phyloP scores from a whole-genome alignment of 1,139 yeast species.

The Geotrichum candidum region DNA sequence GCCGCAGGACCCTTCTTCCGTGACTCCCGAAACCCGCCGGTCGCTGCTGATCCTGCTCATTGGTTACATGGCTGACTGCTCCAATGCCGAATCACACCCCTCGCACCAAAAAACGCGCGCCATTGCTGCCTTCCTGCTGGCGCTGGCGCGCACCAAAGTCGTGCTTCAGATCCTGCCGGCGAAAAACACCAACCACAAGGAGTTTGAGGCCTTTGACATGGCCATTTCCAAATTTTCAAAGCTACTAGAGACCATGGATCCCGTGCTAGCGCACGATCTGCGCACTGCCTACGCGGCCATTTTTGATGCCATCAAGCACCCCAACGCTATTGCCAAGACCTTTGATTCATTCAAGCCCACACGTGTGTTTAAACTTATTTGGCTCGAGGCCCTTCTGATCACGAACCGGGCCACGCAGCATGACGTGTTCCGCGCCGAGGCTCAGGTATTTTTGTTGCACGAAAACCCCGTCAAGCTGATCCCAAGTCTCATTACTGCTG shows the following conservation, averaged over 20 bases:
- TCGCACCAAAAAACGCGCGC: constrained; percentile 7
- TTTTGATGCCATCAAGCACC: constrained; percentile 12
- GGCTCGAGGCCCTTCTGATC: constrained; percentile 32
- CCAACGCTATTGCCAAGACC: constrained; percentile 4
- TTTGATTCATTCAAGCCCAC: constrained; percentile 20
- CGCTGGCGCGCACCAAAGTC: constrained; percentile 7
- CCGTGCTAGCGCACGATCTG: constrained; percentile 5
- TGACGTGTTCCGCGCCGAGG: constrained; percentile 26
- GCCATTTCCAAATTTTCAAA: constrained; percentile 3
- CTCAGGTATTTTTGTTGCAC: constrained; percentile 28
- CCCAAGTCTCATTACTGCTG: constrained; percentile 31
- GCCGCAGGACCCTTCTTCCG: constrained; percentile 2
- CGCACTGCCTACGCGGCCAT: constrained; percentile 3
- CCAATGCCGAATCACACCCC: not conserved
- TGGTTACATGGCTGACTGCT: constrained; percentile 11
- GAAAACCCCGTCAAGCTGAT: constrained; percentile 28
- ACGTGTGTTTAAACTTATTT: constrained; percentile 29
- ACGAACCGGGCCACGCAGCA: constrained; percentile 26
- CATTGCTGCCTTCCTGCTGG: constrained; percentile 8
- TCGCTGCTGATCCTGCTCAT: constrained; percentile 6
- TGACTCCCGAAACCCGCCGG: constrained; percentile 4
- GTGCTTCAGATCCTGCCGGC: constrained; percentile 3
- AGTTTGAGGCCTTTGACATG: constrained; percentile 7
- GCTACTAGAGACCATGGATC: constrained; percentile 1
- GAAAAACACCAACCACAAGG: constrained; percentile 10